Conservation (phyloP, 2,329 filamentous ascomycete genomes). For the Diaporthe ilicicola region DNA sequence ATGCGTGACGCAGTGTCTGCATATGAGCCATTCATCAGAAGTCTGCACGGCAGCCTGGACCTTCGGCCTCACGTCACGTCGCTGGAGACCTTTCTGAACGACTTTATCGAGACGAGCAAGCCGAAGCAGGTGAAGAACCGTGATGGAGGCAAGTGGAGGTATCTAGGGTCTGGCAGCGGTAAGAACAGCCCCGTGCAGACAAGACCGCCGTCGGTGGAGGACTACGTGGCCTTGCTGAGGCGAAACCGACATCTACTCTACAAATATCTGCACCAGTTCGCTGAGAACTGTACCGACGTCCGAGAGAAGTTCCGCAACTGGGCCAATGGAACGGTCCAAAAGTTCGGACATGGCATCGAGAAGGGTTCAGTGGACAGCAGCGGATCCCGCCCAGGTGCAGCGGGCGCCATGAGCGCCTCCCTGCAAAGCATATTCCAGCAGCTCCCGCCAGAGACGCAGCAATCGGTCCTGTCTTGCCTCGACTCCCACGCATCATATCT, state of each 20-base stretch:
- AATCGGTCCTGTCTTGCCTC: slow-evolving; percentile 58
- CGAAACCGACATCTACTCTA: slow-evolving; percentile 71
- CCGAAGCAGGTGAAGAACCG: slow-evolving; percentile 68
- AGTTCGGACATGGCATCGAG: slow-evolving; percentile 56
- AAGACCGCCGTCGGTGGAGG: slow-evolving; percentile 69
- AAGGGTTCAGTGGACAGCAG: not conserved
- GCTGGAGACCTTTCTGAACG: slow-evolving; percentile 73
- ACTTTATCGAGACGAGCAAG: slow-evolving; percentile 70
- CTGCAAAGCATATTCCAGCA: slow-evolving; percentile 53
- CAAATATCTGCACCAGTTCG: slow-evolving; percentile 75
- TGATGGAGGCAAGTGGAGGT: slow-evolving; percentile 51
- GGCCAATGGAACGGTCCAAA: slow-evolving; percentile 63
- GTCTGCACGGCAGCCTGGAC: slow-evolving; percentile 76
- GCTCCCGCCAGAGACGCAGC: slow-evolving; percentile 57
- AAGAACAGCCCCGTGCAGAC: slow-evolving; percentile 44
- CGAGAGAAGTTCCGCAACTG: slow-evolving; percentile 68
- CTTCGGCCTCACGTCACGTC: slow-evolving; percentile 74
- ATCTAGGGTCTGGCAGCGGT: slow-evolving; percentile 45
- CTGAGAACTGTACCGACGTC: slow-evolving; percentile 72
- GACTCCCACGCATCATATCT: slow-evolving; percentile 71
- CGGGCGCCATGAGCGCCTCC: slow-evolving; percentile 46
- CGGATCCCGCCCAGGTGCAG: slow-evolving; percentile 18
- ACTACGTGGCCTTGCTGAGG: slow-evolving; percentile 73
- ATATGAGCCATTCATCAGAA: slow-evolving; percentile 78
- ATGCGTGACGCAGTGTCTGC: slow-evolving; percentile 71